Percentiles rank a stretch among this genome's conserved stretches.
phyloP scores from a whole-genome alignment of 2,329 filamentous ascomycete genomes.

The Parafenestella ontariensis region DNA sequence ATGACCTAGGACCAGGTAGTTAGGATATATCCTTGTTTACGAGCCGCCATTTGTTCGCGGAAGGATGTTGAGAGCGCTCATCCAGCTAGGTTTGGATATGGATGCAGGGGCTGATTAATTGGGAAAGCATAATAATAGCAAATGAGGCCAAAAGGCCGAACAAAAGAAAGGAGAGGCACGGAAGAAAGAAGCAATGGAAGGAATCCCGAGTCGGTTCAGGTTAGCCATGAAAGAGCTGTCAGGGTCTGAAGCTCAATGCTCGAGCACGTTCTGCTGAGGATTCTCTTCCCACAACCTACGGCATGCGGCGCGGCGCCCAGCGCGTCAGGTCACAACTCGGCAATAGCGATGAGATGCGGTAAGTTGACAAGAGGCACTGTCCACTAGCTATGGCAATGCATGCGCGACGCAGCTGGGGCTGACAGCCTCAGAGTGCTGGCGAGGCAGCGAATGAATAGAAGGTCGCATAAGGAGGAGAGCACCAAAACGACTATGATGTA shows the following conservation, averaged over 20 bases:
- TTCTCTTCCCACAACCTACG: too few species aligned
- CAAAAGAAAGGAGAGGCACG: slow-evolving; percentile 19
- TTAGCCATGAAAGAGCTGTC: slow-evolving; percentile 2
- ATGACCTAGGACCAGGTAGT: slow-evolving; percentile 65
- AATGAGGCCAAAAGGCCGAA: slow-evolving; percentile 17
- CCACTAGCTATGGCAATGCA: slow-evolving; percentile 27
- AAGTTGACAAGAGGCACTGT: slow-evolving; percentile 25
- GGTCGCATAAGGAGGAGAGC: slow-evolving; percentile 10
- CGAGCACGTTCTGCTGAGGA: slow-evolving; percentile 19
- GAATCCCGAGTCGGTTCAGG: not conserved
- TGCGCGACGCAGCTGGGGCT: slow-evolving; percentile 11
- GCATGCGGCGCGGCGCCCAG: slow-evolving; percentile 18
- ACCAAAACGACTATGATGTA: slow-evolving; percentile 9
- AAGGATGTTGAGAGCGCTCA: slow-evolving; percentile 17
- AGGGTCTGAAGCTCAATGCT: slow-evolving; percentile 8
- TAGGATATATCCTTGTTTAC: slow-evolving; percentile 27
- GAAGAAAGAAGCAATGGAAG: slow-evolving; percentile 8
- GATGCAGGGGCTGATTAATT: slow-evolving; percentile 23
- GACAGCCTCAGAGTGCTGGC: slow-evolving; percentile 26
- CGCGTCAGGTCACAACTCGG: slow-evolving; percentile 8
- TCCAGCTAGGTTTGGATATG: slow-evolving; percentile 3
- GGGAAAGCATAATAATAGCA: slow-evolving; percentile 10
- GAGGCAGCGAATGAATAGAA: slow-evolving; percentile 21
- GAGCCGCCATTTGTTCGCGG: slow-evolving; percentile 16
- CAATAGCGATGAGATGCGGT: slow-evolving; percentile 12